Conservation (phyloP, 2,329 filamentous ascomycete genomes). For the Aspergillus candidus region DNA sequence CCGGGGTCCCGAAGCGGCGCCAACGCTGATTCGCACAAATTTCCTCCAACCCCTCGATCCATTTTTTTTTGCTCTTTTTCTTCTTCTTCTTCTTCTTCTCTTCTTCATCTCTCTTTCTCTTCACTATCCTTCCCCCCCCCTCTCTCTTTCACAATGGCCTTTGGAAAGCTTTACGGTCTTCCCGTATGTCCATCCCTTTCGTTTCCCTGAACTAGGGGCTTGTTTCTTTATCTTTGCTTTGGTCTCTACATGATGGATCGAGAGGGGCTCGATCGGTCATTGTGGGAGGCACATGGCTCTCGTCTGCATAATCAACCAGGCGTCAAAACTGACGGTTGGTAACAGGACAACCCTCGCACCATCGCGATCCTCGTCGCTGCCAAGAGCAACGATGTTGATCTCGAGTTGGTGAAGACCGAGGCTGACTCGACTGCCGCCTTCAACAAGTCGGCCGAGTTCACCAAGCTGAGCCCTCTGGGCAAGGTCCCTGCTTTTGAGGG, state of each 20-base stretch:
- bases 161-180: constrained; percentile 94
- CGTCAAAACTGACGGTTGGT: no score
- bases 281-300: no score
- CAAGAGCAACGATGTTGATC: constrained; percentile 92
- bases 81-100: constrained; percentile 14
- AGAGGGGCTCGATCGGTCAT: constrained; percentile 12
- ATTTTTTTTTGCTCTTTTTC: constrained; percentile 15
- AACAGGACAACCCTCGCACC: constrained; percentile 80
- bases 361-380: constrained; percentile 85
- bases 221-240: constrained; percentile 5
- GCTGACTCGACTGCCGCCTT: constrained; percentile 50
- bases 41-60: constrained; percentile 12
- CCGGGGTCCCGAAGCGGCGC: constrained; percentile 18
- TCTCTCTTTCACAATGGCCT: constrained; percentile 63
- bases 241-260: constrained; percentile 20
- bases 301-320: no score
- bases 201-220: background rate
- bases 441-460: constrained; percentile 67
- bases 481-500: constrained; percentile 92
- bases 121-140: constrained; percentile 52
- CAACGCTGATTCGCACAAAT: constrained; percentile 23
- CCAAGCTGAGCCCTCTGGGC: constrained; percentile 77
- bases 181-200: constrained; percentile 52
- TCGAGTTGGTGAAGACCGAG: constrained; percentile 70
- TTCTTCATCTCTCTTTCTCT: constrained; percentile 15